These are phyloP conservation scores for Acer yangbiense DNA, from an alignment of 345 rosid genomes.

Conservation along the genomic window DNA sequence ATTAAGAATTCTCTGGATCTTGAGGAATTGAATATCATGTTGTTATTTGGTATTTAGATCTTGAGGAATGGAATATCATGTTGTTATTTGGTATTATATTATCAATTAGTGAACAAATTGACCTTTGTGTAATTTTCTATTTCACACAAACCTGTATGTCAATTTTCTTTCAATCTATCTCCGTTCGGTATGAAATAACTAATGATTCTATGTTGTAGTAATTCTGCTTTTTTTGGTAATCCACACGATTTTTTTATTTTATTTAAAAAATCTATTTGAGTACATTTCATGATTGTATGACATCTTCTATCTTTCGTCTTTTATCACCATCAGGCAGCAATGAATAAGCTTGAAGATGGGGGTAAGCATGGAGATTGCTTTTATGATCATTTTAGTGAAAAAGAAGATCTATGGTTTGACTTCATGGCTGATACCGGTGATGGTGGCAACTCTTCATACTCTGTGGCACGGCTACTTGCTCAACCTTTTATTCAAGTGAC, in stretches of 20 bases:
- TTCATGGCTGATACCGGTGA: constrained; percentile 99
- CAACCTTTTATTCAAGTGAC: constrained; percentile 60
- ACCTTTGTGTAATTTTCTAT: neutral
- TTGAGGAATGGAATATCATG: constrained; percentile 3
- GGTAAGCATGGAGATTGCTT: constrained; percentile 56
- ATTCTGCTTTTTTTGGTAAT: neutral
- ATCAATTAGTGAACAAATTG: neutral
- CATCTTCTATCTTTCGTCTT: neutral
- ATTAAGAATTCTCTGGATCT: neutral
- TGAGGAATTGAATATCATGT: constrained; percentile 1
- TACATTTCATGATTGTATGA: neutral
- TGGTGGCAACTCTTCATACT: constrained; percentile 95
- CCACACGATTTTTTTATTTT: neutral
- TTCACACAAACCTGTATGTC: neutral
- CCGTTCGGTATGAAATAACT: neutral
- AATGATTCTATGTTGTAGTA: neutral
- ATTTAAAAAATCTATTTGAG: neutral
- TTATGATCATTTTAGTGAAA: constrained; percentile 77
- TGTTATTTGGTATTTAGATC: neutral
- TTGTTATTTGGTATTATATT: neutral
- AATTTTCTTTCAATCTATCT: constrained; percentile 1
- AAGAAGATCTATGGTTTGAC: constrained; percentile 91
- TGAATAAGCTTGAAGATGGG: constrained; percentile 63
- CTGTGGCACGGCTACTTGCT: constrained; percentile 88
- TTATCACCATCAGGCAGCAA: constrained; percentile 72